phyloP scores from a whole-genome alignment of 2,329 filamentous ascomycete species.

The Pyrenochaeta sp. region DNA sequence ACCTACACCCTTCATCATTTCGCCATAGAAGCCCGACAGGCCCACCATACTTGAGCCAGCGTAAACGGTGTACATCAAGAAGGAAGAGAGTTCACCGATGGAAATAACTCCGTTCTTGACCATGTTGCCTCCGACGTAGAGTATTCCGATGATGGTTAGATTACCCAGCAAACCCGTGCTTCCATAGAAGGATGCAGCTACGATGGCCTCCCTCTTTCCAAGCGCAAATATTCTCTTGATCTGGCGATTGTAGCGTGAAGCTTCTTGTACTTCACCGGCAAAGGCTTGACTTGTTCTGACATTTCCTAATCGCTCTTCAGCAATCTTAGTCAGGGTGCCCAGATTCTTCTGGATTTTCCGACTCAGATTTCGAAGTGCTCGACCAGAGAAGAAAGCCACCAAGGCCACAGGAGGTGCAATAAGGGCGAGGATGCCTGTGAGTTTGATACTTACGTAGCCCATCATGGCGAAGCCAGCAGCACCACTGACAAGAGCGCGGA shows the following conservation, averaged over 20 bases:
- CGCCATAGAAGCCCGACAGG: conserved; percentile 93
- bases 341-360: conserved; percentile 93
- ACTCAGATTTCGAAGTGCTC: conserved; percentile 86
- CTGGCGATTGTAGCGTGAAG: conserved; percentile 89
- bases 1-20: conserved; percentile 98
- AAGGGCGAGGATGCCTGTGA: conserved; percentile 84
- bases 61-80: conserved; percentile 97
- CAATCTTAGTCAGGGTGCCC: conserved; percentile 92
- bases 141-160: conserved; percentile 89
- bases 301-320: conserved; percentile 96
- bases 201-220: conserved; percentile 83
- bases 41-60: conserved; percentile 88
- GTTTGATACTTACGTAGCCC: conserved; percentile 91
- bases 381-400: conserved; percentile 89
- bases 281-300: conserved; percentile 97
- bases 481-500: conserved; percentile 88
- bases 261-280: conserved; percentile 89
- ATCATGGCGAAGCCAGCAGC: conserved; percentile 89
- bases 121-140: conserved; percentile 89
- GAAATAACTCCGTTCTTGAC: conserved; percentile 86
- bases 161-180: conserved; percentile 91
- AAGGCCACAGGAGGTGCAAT: conserved; percentile 92
- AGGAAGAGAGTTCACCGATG: conserved; percentile 91
- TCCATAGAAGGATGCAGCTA: conserved; percentile 90
- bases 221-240: conserved; percentile 90